phyloP scores from a whole-genome alignment of 306 rosid species.

The Castanopsis chinensis region DNA sequence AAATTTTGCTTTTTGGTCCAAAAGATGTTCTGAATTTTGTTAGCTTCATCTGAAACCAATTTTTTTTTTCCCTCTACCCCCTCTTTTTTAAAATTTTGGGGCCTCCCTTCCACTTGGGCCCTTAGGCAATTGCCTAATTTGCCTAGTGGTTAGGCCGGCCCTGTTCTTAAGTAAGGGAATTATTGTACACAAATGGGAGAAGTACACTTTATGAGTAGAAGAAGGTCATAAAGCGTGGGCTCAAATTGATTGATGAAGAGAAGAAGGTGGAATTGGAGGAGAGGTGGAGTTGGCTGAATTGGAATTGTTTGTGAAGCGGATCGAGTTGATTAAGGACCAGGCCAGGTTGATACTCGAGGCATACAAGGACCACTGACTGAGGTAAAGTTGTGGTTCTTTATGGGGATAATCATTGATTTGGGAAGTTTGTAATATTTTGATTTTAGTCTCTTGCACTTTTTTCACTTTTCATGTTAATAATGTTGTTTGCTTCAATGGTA shows the following conservation, averaged over 20 bases:
- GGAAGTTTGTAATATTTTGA: neutral
- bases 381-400: constrained; percentile 4
- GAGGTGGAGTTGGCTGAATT: constrained; percentile 43
- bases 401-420: neutral
- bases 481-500: neutral
- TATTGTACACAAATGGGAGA: no score
- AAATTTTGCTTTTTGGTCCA: no score
- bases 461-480: neutral
- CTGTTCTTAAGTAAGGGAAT: no score
- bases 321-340: constrained; percentile 34
- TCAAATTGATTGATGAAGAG: constrained; percentile 31
- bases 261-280: constrained; percentile 47
- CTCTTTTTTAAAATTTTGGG: no score
- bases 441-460: neutral
- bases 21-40: no score
- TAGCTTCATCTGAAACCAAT: no score
- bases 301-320: constrained; percentile 36
- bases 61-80: no score
- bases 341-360: constrained; percentile 44
- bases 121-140: no score
- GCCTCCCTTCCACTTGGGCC: no score
- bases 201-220: neutral
- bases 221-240: constrained; percentile 32
- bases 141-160: no score
- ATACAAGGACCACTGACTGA: constrained; percentile 11